Conservation (phyloP, 108 stramenopile genomes). For the Schizochytrium sp. region DNA sequence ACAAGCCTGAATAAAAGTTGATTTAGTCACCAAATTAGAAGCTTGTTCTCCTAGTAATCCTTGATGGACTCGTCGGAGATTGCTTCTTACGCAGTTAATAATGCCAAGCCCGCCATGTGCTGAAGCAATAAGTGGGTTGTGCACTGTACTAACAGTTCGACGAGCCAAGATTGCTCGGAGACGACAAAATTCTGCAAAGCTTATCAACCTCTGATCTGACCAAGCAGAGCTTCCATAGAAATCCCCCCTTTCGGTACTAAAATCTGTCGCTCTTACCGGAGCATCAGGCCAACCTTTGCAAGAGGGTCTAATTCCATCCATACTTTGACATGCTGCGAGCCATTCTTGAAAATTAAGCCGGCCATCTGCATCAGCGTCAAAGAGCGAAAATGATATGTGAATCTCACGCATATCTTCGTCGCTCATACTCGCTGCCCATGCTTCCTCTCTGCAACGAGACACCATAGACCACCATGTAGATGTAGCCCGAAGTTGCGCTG, state of each 20-base stretch:
- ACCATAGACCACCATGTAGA: slow-evolving; percentile 6
- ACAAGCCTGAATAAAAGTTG: background rate
- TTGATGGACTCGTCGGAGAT: background rate
- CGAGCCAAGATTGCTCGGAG: slow-evolving; percentile 24
- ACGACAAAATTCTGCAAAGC: slow-evolving; percentile 22
- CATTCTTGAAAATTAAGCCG: background rate
- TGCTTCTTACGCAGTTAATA: background rate
- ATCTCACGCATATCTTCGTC: slow-evolving; percentile 42
- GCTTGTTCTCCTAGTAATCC: background rate
- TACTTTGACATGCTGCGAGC: slow-evolving; percentile 3
- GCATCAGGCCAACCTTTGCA: background rate
- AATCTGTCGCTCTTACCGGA: background rate
- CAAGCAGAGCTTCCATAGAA: background rate
- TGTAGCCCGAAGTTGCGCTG: background rate
- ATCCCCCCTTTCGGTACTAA: background rate
- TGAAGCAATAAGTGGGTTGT: background rate
- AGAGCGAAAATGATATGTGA: background rate
- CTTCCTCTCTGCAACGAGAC: background rate
- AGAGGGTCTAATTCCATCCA: background rate
- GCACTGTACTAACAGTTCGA: background rate
- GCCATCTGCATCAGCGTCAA: background rate
- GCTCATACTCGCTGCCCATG: slow-evolving; percentile 2
- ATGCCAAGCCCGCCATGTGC: slow-evolving; percentile 23
- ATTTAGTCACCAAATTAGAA: background rate
- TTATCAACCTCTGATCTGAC: background rate